These are phyloP conservation scores for Thecaphora frezii DNA, from an alignment of 1,284 basidiomycete genomes.

Conservation along the genomic window DNA sequence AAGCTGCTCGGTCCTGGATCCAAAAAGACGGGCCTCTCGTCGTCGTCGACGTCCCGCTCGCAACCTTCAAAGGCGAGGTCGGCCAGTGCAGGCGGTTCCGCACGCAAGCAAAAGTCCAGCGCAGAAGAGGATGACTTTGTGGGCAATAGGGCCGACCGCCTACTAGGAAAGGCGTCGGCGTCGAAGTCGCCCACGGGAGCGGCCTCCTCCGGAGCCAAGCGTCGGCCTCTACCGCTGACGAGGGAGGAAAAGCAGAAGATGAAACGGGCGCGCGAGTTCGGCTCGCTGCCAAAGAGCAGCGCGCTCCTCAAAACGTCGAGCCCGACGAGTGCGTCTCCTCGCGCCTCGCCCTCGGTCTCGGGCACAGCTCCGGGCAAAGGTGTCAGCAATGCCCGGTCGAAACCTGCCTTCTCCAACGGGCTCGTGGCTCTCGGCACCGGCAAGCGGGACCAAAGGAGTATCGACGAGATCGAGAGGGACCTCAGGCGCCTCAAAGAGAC, in stretches of 20 bases:
- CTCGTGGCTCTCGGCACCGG: conserved; percentile 34
- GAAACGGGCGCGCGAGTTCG: conserved; percentile 29
- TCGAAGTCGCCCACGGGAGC: conserved; percentile 3
- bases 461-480: conserved; percentile 47
- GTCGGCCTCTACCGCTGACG: conserved; percentile 26
- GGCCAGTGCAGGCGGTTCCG: too few species aligned
- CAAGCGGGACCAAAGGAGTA: conserved; percentile 36
- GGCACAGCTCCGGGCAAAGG: background rate
- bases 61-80: too few species aligned
- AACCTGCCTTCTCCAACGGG: conserved; percentile 12
- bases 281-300: conserved; percentile 12
- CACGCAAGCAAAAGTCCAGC: conserved; percentile 16
- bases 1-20: background rate
- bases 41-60: too few species aligned
- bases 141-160: conserved; percentile 27
- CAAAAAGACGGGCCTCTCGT: too few species aligned
- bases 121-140: conserved; percentile 34
- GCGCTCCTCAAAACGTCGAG: conserved; percentile 9
- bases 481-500: conserved; percentile 24
- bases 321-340: conserved; percentile 5
- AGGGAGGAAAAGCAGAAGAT: conserved; percentile 41
- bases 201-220: conserved; percentile 4
- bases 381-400: conserved; percentile 6
- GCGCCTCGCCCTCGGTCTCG: conserved; percentile 4
- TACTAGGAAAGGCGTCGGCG: conserved; percentile 3